phyloP scores from a whole-genome alignment of 139 green algal genomes.

The Pleodorina starrii region DNA sequence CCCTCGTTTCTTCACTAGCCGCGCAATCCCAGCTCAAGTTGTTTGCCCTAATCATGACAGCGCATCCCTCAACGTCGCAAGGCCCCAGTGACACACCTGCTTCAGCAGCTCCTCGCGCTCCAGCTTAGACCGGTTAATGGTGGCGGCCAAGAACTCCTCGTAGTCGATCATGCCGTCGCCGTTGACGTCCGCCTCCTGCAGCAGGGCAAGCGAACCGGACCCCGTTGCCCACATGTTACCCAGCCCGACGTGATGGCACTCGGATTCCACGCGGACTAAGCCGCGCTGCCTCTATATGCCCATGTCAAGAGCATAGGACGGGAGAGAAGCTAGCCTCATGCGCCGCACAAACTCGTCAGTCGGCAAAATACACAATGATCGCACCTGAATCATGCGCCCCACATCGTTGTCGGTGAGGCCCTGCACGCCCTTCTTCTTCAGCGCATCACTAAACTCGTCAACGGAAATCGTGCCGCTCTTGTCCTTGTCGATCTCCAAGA shows the following conservation, averaged over 20 bases:
- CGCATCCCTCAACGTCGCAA: too few relatives aligned
- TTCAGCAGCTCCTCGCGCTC: constrained; percentile 82
- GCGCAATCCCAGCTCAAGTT: too few relatives aligned
- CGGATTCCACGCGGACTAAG: too few relatives aligned
- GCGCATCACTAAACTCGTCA: constrained; percentile 83
- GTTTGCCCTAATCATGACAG: too few relatives aligned
- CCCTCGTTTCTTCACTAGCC: too few relatives aligned
- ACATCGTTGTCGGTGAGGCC: constrained; percentile 55
- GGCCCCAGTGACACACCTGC: constrained; percentile 13
- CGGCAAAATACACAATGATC: too few relatives aligned
- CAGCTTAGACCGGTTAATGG: constrained; percentile 80
- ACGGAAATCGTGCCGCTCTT: constrained; percentile 92
- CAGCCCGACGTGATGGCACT: too few relatives aligned
- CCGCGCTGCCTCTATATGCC: too few relatives aligned
- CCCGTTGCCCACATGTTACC: too few relatives aligned
- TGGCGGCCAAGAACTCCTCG: constrained; percentile 90
- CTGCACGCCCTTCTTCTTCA: constrained; percentile 60
- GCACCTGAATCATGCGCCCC: constrained; percentile 49
- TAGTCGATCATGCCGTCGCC: constrained; percentile 88
- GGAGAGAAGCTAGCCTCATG: too few relatives aligned
- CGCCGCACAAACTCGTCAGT: too few relatives aligned
- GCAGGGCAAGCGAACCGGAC: constrained; percentile 59
- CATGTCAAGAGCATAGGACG: too few relatives aligned
- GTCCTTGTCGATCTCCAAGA: constrained; percentile 93
- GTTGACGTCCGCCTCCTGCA: constrained; percentile 83